These are phyloP conservation scores for Coprinellus micaceus DNA, from an alignment of 768 basidiomycete genomes.

Conservation along the genomic window DNA sequence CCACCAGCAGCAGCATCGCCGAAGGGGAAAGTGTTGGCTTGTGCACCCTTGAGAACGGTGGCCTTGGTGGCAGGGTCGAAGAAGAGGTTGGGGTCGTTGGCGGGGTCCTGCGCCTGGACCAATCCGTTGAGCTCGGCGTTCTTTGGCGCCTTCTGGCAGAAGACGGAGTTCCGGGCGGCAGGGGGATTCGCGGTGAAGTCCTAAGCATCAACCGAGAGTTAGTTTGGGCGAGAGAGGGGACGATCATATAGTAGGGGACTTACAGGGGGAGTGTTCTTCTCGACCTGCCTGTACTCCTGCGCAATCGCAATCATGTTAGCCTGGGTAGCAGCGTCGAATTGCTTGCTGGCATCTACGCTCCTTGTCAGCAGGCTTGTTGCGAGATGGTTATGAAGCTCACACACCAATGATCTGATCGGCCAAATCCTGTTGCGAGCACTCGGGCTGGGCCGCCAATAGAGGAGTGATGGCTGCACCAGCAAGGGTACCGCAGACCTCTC, in stretches of 20 bases:
- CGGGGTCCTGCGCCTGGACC: conserved; percentile 51
- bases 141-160: conserved; percentile 51
- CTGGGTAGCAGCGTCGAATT: conserved; percentile 49
- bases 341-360: conserved; percentile 43
- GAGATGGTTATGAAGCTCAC: conserved; percentile 11
- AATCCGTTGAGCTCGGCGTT: conserved; percentile 47
- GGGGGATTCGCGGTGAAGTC: conserved; percentile 54
- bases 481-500: conserved; percentile 45
- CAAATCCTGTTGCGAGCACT: conserved; percentile 56
- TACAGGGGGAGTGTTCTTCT: conserved; percentile 61
- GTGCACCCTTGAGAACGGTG: conserved; percentile 44
- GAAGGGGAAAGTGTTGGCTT: conserved; percentile 48
- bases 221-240: neutral
- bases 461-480: conserved; percentile 48
- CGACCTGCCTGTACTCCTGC: conserved; percentile 48
- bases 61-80: conserved; percentile 40
- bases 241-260: conserved; percentile 12
- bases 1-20: conserved; percentile 23
- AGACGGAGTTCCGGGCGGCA: conserved; percentile 49
- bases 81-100: conserved; percentile 49
- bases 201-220: conserved; percentile 21
- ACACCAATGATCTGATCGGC: conserved; percentile 55
- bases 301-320: conserved; percentile 51
- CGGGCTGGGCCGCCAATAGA: conserved; percentile 47
- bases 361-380: neutral